Evolutionary conservation across 805 yeast species (phyloP).

Genomic region (Blastobotrys chiropterorum): DNA sequence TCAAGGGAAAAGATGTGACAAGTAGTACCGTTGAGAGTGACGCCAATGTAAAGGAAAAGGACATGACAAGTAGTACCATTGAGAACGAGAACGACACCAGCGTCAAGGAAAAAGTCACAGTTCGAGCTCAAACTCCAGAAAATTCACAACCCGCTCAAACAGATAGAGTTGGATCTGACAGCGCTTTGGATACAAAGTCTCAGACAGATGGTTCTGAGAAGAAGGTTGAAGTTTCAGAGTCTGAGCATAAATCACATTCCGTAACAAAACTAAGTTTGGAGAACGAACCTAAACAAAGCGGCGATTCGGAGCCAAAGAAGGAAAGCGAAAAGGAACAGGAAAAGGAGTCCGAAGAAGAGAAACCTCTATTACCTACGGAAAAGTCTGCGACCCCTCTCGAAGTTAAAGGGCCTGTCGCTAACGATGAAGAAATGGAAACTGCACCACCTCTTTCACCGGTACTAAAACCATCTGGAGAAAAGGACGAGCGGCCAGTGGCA

Average conservation of each 20-base stretch:
- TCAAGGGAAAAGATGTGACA: not conserved
- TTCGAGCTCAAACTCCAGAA: not conserved
- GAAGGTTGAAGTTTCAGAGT: constrained; percentile 1
- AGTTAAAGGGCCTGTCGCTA: not conserved
- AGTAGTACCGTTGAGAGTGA: not conserved
- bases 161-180: not conserved
- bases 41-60: not conserved
- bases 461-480: not conserved
- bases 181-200: not conserved
- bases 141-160: not conserved
- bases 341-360: not conserved
- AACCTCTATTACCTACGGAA: not conserved
- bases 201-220: not conserved
- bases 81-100: not conserved
- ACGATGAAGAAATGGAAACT: not conserved
- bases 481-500: not conserved
- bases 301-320: too few relatives aligned
- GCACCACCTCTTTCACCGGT: not conserved
- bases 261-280: not conserved
- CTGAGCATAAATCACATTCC: constrained; percentile 1
- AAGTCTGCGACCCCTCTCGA: not conserved
- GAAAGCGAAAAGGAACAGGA: not conserved
- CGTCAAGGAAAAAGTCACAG: too few relatives aligned
- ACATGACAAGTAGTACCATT: not conserved
- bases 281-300: not conserved